These are phyloP conservation scores for Fusarium austroafricanum DNA, from an alignment of 2,329 filamentous ascomycete species.

Conservation along the genomic window DNA sequence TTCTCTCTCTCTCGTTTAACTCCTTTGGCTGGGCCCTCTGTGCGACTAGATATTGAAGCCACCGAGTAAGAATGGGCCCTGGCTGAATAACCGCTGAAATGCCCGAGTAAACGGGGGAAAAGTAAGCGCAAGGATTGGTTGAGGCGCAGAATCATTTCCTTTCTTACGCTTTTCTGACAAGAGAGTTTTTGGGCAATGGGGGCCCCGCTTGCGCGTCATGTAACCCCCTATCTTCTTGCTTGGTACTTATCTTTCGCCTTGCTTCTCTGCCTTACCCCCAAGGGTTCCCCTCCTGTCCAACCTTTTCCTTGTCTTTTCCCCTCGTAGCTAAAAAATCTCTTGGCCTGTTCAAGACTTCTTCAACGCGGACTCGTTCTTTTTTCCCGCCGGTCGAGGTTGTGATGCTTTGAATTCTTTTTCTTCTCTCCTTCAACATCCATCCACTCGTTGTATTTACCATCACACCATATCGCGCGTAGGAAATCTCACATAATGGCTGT, in stretches of 20 bases:
- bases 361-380: conserved; percentile 6
- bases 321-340: conserved; percentile 18
- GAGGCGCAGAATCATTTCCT: conserved; percentile 27
- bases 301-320: conserved; percentile 2
- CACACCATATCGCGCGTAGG: not conserved
- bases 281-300: conserved; percentile 6
- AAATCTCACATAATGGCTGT: conserved; percentile 28
- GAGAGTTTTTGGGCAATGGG: conserved; percentile 7
- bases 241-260: conserved; percentile 10
- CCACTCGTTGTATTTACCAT: not conserved
- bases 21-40: no score
- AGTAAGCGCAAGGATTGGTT: conserved; percentile 6
- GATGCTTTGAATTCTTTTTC: conserved; percentile 21
- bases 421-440: conserved; percentile 22
- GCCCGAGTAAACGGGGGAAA: not conserved
- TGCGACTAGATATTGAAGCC: conserved; percentile 1
- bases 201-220: conserved; percentile 31
- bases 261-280: conserved; percentile 14
- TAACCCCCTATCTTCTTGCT: not conserved
- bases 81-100: not conserved
- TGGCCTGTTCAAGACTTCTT: conserved; percentile 13
- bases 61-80: not conserved
- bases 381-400: conserved; percentile 30
- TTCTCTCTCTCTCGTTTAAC: not conserved
- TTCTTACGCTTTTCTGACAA: conserved; percentile 15